Base-by-base conservation (phyloP, 306 rosid species). In the Purshia tridentata region DNA sequence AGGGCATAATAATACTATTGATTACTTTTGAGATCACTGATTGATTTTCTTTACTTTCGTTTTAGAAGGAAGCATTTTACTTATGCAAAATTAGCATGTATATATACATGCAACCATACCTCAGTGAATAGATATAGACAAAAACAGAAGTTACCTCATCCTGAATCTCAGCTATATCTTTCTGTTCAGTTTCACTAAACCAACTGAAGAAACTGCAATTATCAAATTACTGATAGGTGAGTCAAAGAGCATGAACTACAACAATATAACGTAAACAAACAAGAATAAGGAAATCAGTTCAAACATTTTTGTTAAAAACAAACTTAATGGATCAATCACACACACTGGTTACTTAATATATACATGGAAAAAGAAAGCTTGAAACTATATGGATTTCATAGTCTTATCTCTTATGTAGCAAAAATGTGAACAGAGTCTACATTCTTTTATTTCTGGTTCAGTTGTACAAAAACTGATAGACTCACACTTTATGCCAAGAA, bases 181-280 rank as follows among this genome's bases (percentile, higher is more conserved):
- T 80, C 71, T 81, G 87, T 52, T 83, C 81, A 8, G 84, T 81
- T 65, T 89, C 88, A 7, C 85, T 58, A 80, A 89, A 85, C 96
- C 90, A 89, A 78, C 82, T 87, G 82, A 89, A 87, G 79, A 89
- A 89, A 79, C 95, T 89, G 85, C 81, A 83, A 37, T 18, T 53
- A 64, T 59, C 9, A 68, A 61, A 74, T 19, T 35, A 55, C 37
- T 15, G 39, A 22, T 4, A 0, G 37, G 74, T 70, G 51, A 65
- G 67, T 76, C 14, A 45, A 12, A 52, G 53, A 65, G 51, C 39
- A 65, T 19, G 69, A 39, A 72, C 13, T 73, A 18, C 8, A 59
- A 68, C 11, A 46, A 73, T 12, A 13, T 4, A 39, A 18, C 9
- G 42, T 6, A 14, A 68, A 58, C 56, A 18, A 41, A n/a, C 4